A percentile compares a stretch with the other conserved stretches of the same genome.
These are phyloP conservation scores for Apiospora phragmitis DNA, from an alignment of 2,329 filamentous ascomycete genomes.

Conservation along the genomic window DNA sequence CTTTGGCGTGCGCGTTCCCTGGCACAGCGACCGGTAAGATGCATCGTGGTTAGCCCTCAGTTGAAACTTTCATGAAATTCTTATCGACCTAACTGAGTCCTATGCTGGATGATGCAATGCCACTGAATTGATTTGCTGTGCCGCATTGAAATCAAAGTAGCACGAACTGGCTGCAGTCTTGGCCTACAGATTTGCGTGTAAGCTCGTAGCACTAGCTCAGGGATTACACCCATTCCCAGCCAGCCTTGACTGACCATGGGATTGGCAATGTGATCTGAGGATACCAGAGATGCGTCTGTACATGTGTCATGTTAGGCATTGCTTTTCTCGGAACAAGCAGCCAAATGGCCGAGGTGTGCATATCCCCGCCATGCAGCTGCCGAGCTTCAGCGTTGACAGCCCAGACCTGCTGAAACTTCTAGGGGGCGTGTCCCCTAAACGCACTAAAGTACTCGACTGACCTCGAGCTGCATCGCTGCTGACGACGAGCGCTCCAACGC, in stretches of 20 bases:
- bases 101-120: neutral
- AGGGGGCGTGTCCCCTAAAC: neutral
- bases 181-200: neutral
- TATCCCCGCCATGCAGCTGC: neutral
- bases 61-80: neutral
- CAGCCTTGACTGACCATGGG: no score
- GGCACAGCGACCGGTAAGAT: constrained; percentile 17
- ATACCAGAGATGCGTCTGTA: neutral
- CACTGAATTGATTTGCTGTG: neutral
- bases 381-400: neutral
- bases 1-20: constrained; percentile 48
- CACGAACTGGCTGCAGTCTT: neutral
- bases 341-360: neutral
- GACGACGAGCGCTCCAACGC: neutral
- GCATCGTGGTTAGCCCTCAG: neutral
- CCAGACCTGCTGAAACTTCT: neutral
- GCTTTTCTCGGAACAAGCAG: neutral
- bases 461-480: neutral
- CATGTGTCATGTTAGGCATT: neutral
- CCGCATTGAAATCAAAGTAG: neutral
- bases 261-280: neutral
- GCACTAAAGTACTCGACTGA: neutral
- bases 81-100: neutral
- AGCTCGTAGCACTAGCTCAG: neutral
- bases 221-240: neutral